Evolutionary conservation across 352 stramenopile genomes (phyloP), one percentile per base, ranked within the genome.

Genomic region (Bremia lactucae): DNA sequence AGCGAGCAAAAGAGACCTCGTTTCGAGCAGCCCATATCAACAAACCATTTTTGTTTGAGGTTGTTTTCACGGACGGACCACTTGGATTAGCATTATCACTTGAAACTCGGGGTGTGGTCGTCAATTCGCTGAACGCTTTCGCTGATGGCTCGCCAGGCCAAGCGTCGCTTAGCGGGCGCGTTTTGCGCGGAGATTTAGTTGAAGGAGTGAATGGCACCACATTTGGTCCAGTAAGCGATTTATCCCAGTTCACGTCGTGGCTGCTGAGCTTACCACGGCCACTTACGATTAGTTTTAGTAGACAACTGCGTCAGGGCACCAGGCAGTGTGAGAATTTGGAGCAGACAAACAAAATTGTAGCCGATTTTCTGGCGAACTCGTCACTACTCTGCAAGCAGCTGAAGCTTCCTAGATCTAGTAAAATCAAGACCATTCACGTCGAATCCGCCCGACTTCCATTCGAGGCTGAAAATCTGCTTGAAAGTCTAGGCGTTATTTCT

Each of bases 71-170:
- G 35, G 55, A 76, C 6, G 80, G 80, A 0, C 80, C 76, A 5
- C 62, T 92, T 22, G 80, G 80, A 25, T 63, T 92, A 10, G 80
- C 75, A 1, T 44, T 92, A 6, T 68, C 76, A 10, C 67, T 92
- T 3, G 80, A 92, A 46, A 35, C 61, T 10, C 64, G 71, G 18
- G 62, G 67, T 10, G 77, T 92, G 21, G 50, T 80, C 26, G 80
- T 92, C 2, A 86, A 86, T 42, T 92, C 80, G 0, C 40, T 92
- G 18, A 92, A 87, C 39, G 67, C 87, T 25, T 64, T 81, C 14
- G 38, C 65, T 13, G 62, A 83, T 35, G 77, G 77, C 9, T 69
- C 57, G 8, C 60, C 79, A 5, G 72, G 80, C 7, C 80, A 92
- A 56, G 80, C 80, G 6, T 89, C 75, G 3, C 36, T 76, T 13